Base-by-base conservation (phyloP, 2,329 filamentous ascomycete genomes). In the Epicoccum sorghinum region DNA sequence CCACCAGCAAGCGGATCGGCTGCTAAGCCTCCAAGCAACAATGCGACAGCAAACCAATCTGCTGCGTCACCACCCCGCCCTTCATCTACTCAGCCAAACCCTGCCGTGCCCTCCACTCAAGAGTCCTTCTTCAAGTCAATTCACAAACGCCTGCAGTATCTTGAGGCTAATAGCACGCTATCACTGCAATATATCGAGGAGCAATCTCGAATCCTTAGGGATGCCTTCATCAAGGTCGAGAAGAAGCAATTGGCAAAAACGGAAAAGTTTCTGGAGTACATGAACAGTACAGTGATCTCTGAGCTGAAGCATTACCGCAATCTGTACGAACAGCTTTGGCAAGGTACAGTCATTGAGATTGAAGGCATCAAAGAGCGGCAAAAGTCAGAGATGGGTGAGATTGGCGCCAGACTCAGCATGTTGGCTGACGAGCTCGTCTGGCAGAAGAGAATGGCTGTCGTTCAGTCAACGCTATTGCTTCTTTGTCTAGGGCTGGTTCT, bases 91-190 rank as follows among this genome's bases (percentile, higher is more conserved):
- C 76, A 83, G 62, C 77, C 81, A 1, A 69, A 65, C 25, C 75
- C 82, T 1, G 76, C 89, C 1, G 84, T 86, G 0, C 93, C 93
- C 2, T 92, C 93, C 0, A 95, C 96, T 1, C 95, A 99, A 74
- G 95, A 99, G 72, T 95, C 90, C 1, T 98, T 99, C 76, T 99
- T 97, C 83, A 98, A 98, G 73, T 91, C 92, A 4, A 89, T 98
- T 7, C 91, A 93, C 59, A 98, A 98, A 75, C 90, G 95, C 1
- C 82, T 99, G 4, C 90, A 93, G 61, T 87, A 93, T 65, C 86
- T 98, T 7, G 95, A 99, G 74, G 86, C 90, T 13, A 99, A 98
- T 72, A 91, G 93, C 9, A 96, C 93, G 0, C 81, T 98, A 9
- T 96, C 93, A 0, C 80, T 98, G 7, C 90, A 96, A 67, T 99